phyloP scores from a whole-genome alignment of 164 flowering plant genomes.

The Kalanchoe fedtschenkoi region DNA sequence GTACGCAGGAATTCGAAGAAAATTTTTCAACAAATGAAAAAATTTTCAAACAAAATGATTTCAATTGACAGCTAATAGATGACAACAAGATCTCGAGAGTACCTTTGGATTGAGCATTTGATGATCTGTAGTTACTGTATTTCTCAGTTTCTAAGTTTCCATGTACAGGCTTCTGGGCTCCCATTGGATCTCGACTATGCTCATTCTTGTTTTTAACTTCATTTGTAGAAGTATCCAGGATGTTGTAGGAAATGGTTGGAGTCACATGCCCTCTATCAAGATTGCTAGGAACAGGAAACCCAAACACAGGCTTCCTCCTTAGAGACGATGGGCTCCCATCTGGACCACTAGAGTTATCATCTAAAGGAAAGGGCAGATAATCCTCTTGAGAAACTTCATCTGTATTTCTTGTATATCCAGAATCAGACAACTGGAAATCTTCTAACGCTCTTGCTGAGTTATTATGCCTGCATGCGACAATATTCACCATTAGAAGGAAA shows the following conservation, averaged over 20 bases:
- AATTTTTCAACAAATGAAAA: neutral
- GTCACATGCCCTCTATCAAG: slow-evolving; percentile 21
- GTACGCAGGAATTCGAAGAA: neutral
- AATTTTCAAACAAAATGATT: neutral
- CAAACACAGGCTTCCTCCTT: slow-evolving; percentile 31
- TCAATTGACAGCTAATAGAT: slow-evolving; percentile 7
- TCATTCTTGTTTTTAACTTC: slow-evolving; percentile 13
- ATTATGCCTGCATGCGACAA: slow-evolving; percentile 29
- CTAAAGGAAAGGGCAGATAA: slow-evolving; percentile 61
- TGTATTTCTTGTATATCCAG: slow-evolving; percentile 23
- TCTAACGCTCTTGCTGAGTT: slow-evolving; percentile 22
- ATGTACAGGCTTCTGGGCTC: slow-evolving; percentile 21
- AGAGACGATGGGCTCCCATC: slow-evolving; percentile 46
- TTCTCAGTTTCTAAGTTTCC: slow-evolving; percentile 24
- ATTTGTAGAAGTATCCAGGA: slow-evolving; percentile 20
- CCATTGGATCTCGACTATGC: slow-evolving; percentile 18
- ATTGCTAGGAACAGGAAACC: slow-evolving; percentile 39
- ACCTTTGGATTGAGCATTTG: slow-evolving; percentile 46
- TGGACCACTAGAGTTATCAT: slow-evolving; percentile 65
- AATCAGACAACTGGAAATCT: slow-evolving; percentile 27
- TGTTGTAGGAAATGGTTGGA: slow-evolving; percentile 22
- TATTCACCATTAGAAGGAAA: neutral
- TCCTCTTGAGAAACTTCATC: slow-evolving; percentile 72
- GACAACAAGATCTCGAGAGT: slow-evolving; percentile 3
- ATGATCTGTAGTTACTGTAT: slow-evolving; percentile 25